Percentiles rank a stretch among this genome's conserved stretches.
phyloP scores from a whole-genome alignment of 441 rosid species.

The Erysimum cheiri region DNA sequence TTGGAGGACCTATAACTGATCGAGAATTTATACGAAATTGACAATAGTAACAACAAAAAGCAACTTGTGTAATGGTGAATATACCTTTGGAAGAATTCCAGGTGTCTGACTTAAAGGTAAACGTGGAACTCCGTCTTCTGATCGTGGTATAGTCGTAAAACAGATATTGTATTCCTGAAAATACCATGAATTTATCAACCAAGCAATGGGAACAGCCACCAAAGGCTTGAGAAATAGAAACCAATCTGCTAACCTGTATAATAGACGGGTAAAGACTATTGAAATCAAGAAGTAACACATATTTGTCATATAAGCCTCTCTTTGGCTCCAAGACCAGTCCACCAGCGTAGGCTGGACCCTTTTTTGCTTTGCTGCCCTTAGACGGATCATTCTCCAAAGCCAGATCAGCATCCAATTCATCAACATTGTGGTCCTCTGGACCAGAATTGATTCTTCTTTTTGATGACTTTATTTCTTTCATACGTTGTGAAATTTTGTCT shows the following conservation, averaged over 20 bases:
- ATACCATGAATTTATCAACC: slow-evolving; percentile 11
- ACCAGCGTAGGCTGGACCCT: slow-evolving; percentile 91
- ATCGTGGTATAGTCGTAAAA: slow-evolving; percentile 90
- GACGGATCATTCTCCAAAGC: slow-evolving; percentile 54
- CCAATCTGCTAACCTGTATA: slow-evolving; percentile 75
- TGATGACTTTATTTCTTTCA: slow-evolving; percentile 62
- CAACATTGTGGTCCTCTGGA: slow-evolving; percentile 51
- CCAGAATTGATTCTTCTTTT: slow-evolving; percentile 64
- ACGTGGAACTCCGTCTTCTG: slow-evolving; percentile 73
- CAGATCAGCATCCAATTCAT: slow-evolving; percentile 58
- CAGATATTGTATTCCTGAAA: slow-evolving; percentile 95
- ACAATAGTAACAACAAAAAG: slow-evolving; percentile 19
- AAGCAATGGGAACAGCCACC: slow-evolving; percentile 32
- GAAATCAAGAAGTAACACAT: slow-evolving; percentile 92
- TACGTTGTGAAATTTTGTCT: slow-evolving; percentile 69
- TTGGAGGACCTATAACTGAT: slow-evolving; percentile 15
- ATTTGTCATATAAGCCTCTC: slow-evolving; percentile 92
- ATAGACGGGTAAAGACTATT: slow-evolving; percentile 99
- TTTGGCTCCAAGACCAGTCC: slow-evolving; percentile 99
- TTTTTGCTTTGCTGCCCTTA: slow-evolving; percentile 67
- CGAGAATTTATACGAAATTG: slow-evolving; percentile 1
- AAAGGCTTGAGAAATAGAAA: slow-evolving; percentile 26
- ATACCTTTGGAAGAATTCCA: slow-evolving; percentile 96
- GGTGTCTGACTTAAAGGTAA: slow-evolving; percentile 73
- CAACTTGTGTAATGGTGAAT: slow-evolving; percentile 20